phyloP scores from a whole-genome alignment of 1,284 basidiomycete genomes.

The Cerioporus squamosus region DNA sequence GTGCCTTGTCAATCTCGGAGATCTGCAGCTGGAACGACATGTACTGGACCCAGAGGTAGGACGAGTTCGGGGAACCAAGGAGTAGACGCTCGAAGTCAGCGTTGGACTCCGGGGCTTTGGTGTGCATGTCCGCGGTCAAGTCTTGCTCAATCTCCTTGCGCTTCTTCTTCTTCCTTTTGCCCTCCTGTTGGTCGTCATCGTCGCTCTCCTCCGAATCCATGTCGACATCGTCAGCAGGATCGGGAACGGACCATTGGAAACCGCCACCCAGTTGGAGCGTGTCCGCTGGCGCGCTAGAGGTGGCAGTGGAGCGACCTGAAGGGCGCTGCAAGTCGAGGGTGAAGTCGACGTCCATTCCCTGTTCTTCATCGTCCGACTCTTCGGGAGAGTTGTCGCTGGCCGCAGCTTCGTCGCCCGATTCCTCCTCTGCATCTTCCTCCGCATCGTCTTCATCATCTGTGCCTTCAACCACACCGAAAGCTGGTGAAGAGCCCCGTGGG shows the following conservation, averaged over 20 bases:
- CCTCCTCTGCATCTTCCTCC: conserved; percentile 29
- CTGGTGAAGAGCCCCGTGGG: conserved; percentile 12
- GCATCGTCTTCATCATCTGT: conserved; percentile 34
- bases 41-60: conserved; percentile 98
- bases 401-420: conserved; percentile 24
- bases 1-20: conserved; percentile 94
- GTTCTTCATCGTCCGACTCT: conserved; percentile 12
- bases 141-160: conserved; percentile 80
- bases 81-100: conserved; percentile 95
- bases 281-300: conserved; percentile 16
- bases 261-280: conserved; percentile 59
- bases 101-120: conserved; percentile 85
- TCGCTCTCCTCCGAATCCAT: conserved; percentile 51
- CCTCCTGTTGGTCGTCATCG: conserved; percentile 45
- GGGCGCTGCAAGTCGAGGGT: conserved; percentile 19
- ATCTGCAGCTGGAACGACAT: conserved; percentile 98
- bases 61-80: conserved; percentile 96
- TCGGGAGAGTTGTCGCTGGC: conserved; percentile 26
- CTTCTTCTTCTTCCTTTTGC: conserved; percentile 68
- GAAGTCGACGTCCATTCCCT: conserved; percentile 42
- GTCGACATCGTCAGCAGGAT: conserved; percentile 40
- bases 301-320: background rate
- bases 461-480: conserved; percentile 37
- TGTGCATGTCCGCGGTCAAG: conserved; percentile 85
- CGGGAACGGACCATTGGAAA: conserved; percentile 71